Conservation (phyloP, 2,329 filamentous ascomycete species). For the Aspergillaceae sp. region DNA sequence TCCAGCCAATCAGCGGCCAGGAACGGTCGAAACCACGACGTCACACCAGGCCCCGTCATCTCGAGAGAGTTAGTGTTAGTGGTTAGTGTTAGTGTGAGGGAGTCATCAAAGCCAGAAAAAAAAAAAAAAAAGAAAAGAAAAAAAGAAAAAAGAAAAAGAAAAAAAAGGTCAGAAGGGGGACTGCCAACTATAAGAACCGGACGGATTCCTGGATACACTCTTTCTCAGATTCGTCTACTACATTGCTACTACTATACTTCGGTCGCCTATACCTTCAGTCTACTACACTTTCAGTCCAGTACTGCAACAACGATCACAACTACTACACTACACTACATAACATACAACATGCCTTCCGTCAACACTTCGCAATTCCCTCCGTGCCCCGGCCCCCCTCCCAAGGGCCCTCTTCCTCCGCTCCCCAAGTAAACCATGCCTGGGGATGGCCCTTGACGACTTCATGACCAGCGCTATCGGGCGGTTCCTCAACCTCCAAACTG, state of each 20-base stretch:
- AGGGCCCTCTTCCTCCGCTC: slow-evolving; percentile 32
- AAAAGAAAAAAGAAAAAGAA: neutral
- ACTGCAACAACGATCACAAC: neutral
- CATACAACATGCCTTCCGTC: slow-evolving; percentile 27
- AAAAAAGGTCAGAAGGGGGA: slow-evolving; percentile 14
- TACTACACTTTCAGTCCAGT: slow-evolving; percentile 1
- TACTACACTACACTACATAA: neutral
- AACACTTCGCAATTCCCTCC: slow-evolving; percentile 28
- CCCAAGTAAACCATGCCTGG: slow-evolving; percentile 24
- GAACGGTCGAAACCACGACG: neutral
- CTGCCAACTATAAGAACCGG: slow-evolving; percentile 15
- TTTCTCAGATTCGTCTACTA: neutral
- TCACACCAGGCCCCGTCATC: neutral
- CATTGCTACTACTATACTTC: slow-evolving; percentile 1
- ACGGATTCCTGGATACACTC: neutral
- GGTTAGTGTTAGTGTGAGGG: neutral
- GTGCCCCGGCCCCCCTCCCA: slow-evolving; percentile 31
- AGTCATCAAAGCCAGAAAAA: neutral
- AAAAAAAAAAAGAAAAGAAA: slow-evolving; percentile 1
- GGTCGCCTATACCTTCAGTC: slow-evolving; percentile 5
- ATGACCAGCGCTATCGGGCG: slow-evolving; percentile 18
- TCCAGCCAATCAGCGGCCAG: neutral
- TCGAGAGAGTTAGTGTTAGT: neutral
- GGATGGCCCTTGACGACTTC: slow-evolving; percentile 21
- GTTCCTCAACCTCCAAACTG: neutral